Percentiles rank a stretch among this genome's conserved stretches.
Conservation (phyloP, 306 rosid genomes). For the Trifolium fragiferum region DNA sequence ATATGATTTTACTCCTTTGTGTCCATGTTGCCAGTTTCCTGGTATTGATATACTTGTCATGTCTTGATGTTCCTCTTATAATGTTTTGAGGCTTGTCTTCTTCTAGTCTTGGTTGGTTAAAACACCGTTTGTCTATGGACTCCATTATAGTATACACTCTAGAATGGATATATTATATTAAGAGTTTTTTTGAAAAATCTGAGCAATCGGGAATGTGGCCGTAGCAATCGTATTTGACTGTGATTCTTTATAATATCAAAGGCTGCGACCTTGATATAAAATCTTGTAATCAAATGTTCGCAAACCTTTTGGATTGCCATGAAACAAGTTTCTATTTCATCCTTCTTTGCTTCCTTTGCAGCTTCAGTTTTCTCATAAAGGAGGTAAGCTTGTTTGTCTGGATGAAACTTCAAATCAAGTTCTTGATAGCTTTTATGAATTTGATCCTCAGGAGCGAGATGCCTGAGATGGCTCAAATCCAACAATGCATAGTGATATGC, state of each 20-base stretch:
- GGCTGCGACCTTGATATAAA: too few relatives aligned
- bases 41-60: slow-evolving; percentile 38
- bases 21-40: slow-evolving; percentile 53
- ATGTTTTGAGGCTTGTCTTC: slow-evolving; percentile 45
- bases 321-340: too few relatives aligned
- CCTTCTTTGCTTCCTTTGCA: too few relatives aligned
- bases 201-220: not conserved
- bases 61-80: slow-evolving; percentile 37
- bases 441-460: too few relatives aligned
- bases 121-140: slow-evolving; percentile 14
- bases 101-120: slow-evolving; percentile 13
- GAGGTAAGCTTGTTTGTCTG: too few relatives aligned
- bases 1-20: slow-evolving; percentile 49
- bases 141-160: slow-evolving; percentile 23
- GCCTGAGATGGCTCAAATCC: too few relatives aligned
- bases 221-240: not conserved
- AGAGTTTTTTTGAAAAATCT: not conserved
- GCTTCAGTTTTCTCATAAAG: too few relatives aligned
- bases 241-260: not conserved
- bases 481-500: too few relatives aligned
- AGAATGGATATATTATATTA: slow-evolving; percentile 19
- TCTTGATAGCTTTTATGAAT: too few relatives aligned
- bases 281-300: too few relatives aligned
- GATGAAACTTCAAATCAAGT: too few relatives aligned
- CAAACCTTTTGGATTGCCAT: too few relatives aligned